These are phyloP conservation scores for Chlorella sp. DNA, from an alignment of 139 green algal genomes.

Conservation along the genomic window DNA sequence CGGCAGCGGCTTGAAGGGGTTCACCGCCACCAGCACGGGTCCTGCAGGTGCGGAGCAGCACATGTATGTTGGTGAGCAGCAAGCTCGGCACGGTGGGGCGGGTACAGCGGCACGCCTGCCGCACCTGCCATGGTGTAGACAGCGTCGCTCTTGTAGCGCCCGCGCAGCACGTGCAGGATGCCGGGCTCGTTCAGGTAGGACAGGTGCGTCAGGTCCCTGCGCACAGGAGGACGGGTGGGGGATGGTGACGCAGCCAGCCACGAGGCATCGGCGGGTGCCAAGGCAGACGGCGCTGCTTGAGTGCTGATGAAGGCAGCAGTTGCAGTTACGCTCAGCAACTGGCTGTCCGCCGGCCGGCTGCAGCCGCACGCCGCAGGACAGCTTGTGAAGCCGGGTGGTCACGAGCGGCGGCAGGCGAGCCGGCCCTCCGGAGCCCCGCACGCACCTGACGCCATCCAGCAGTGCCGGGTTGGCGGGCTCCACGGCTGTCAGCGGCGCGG, in stretches of 20 bases:
- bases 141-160: conserved; percentile 50
- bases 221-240: conserved; percentile 30
- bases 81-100: too few species aligned
- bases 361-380: neutral
- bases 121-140: conserved; percentile 79
- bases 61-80: too few species aligned
- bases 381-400: conserved; percentile 6
- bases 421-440: neutral
- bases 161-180: conserved; percentile 81
- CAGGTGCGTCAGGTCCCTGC: conserved; percentile 85
- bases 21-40: conserved; percentile 89
- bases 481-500: neutral
- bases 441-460: conserved; percentile 32
- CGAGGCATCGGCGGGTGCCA: too few species aligned
- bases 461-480: conserved; percentile 65
- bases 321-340: too few species aligned
- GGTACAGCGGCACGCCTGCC: too few species aligned
- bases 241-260: neutral
- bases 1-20: conserved; percentile 83
- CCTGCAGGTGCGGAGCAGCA: conserved; percentile 44
- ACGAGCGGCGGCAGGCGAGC: neutral
- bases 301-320: too few species aligned
- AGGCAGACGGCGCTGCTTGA: too few species aligned
- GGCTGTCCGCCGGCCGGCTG: too few species aligned
- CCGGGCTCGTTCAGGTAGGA: conserved; percentile 89